phyloP scores from a whole-genome alignment of 2,329 filamentous ascomycete species.

The Ceratocystis eucalypticola region DNA sequence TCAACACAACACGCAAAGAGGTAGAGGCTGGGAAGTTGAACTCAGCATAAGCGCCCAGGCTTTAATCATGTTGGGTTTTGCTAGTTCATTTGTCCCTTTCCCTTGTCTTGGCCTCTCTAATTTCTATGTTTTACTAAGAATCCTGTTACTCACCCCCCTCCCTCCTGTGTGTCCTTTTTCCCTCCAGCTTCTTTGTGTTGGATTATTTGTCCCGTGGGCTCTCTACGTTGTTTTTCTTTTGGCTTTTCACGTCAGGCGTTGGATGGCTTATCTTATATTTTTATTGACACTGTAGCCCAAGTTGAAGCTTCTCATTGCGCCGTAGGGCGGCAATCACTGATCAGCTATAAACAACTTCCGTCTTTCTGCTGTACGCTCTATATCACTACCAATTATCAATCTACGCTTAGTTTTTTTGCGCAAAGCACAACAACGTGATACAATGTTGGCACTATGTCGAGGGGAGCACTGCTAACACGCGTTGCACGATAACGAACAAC shows the following conservation, averaged over 20 bases:
- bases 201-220: neutral
- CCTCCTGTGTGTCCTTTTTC: slow-evolving; percentile 4
- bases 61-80: neutral
- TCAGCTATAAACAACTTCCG: neutral
- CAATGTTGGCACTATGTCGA: neutral
- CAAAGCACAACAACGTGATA: neutral
- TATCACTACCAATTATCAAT: neutral
- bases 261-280: neutral
- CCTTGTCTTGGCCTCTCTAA: neutral
- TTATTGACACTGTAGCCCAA: neutral
- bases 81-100: neutral
- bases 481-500: neutral
- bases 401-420: neutral
- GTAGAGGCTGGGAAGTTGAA: slow-evolving; percentile 48
- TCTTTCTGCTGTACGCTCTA: neutral
- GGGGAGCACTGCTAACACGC: neutral
- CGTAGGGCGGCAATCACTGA: too few relatives aligned
- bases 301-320: neutral
- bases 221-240: neutral
- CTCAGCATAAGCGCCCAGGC: slow-evolving; percentile 28
- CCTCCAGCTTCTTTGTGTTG: neutral
- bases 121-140: neutral
- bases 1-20: slow-evolving; percentile 43
- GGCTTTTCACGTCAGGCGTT: neutral
- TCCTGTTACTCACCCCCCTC: neutral